Conservation (phyloP, 495 filamentous ascomycete genomes). For the Trichoderma virens region DNA sequence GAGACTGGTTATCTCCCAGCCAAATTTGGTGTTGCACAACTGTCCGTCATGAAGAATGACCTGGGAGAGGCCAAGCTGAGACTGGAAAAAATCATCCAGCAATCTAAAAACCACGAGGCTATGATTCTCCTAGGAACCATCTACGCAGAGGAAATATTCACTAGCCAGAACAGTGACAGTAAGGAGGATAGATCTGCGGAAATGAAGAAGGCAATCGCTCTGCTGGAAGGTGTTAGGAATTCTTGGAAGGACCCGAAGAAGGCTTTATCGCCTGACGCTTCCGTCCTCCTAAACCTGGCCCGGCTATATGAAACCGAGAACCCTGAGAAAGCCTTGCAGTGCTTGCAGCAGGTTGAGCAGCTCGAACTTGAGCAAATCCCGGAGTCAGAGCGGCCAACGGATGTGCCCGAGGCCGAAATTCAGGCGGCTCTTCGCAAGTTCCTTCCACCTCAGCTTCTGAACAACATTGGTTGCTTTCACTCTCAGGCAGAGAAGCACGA, state of each 20-base stretch:
- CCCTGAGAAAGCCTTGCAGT: constrained; percentile 86
- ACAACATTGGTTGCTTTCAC: constrained; percentile 94
- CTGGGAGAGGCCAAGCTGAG: constrained; percentile 86
- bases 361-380: constrained; percentile 69
- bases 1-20: constrained; percentile 86
- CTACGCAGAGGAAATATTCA: constrained; percentile 89
- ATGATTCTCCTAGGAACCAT: constrained; percentile 84
- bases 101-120: constrained; percentile 77
- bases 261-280: constrained; percentile 66
- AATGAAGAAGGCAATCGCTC: constrained; percentile 69
- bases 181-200: constrained; percentile 86
- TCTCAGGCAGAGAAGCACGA: constrained; percentile 78
- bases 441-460: constrained; percentile 82
- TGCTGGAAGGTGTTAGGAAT: constrained; percentile 74
- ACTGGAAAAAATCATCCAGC: constrained; percentile 85
- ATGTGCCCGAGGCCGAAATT: constrained; percentile 49
- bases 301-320: constrained; percentile 79
- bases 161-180: constrained; percentile 56
- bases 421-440: constrained; percentile 58
- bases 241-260: constrained; percentile 87
- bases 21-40: constrained; percentile 85
- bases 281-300: constrained; percentile 87
- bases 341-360: constrained; percentile 81
- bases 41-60: constrained; percentile 75
- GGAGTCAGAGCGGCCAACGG: constrained; percentile 57